Evolutionary conservation across 106 monocot genomes (phyloP), one percentile per base, ranked within the genome.

Genomic region (Triglochin maritima): DNA sequence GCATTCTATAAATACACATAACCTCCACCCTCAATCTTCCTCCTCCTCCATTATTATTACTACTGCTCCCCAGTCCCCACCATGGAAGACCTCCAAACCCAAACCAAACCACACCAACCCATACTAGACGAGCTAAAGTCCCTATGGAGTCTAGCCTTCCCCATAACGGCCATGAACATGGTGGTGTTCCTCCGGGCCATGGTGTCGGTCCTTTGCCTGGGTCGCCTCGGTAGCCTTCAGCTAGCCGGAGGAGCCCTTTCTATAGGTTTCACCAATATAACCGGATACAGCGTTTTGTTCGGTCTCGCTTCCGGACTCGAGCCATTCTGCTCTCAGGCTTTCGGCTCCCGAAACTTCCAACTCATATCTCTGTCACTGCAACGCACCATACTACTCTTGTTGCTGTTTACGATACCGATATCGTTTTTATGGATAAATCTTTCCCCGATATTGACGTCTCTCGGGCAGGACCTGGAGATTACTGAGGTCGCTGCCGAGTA

Each of bases 201-300:
- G 78, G 74, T 96, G 6, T 95, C 95, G 47, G 85, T 95, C 4
- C 72, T 95, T 56, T 90, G 79, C 67, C 90, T 95, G 9, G 95
- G 95, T 49, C 83, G 87, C 1, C 83, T 95, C 15, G 95, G 95
- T 3, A 74, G 83, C 15, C 74, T 96, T 1, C 78, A 79, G 69
- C 96, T 96, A 42, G 90, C 96, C 59, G 96, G 90, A 56, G 96
- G 96, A 63, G 90, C 88, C 16, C 83, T 96, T 7, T 80, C 96
- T 47, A 85, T 96, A 53, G 90, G 87, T 3, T 90, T 96, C 83
- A 90, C 90, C 17, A 96, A 96, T 81, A 90, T 96, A 70, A 91
- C 96, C n/a, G 96, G 96, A 60, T 91, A 96, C 82, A 86, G 88
- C 43, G 90, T 96, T 16, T 80, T 96, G 17, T 79, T 88, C 78